Percentiles rank a stretch among this genome's conserved stretches.
Conservation (phyloP, 805 yeast genomes). For the Pichia nakasei region DNA sequence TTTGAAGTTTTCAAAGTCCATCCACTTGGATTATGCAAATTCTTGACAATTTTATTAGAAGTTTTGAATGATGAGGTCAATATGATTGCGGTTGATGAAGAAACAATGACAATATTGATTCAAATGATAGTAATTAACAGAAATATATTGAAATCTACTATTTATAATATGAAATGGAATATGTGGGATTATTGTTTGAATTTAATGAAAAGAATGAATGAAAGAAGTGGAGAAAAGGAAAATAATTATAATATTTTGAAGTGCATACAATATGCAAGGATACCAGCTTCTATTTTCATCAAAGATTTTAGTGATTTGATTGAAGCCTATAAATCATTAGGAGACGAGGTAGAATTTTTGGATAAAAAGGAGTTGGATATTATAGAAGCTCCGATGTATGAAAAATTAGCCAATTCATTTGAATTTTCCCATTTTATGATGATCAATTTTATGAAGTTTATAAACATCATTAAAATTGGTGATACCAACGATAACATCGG, state of each 20-base stretch:
- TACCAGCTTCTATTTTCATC: not conserved
- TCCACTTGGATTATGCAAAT: constrained; percentile 12
- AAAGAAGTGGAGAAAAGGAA: constrained; percentile 12
- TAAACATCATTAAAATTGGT: constrained; percentile 18
- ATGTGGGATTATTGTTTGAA: constrained; percentile 11
- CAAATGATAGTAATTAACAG: constrained; percentile 17
- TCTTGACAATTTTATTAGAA: constrained; percentile 12
- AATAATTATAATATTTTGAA: constrained; percentile 8
- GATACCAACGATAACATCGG: constrained; percentile 9
- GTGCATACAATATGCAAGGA: constrained; percentile 4
- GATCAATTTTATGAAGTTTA: constrained; percentile 20
- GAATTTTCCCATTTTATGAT: constrained; percentile 23
- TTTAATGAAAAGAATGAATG: constrained; percentile 5
- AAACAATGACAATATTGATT: constrained; percentile 13
- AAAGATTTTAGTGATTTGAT: not conserved
- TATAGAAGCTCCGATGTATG: constrained; percentile 22
- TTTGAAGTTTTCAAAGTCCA: constrained; percentile 15
- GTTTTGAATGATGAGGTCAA: constrained; percentile 7
- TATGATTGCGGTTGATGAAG: constrained; percentile 3
- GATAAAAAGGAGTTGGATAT: constrained; percentile 8
- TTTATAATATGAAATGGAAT: constrained; percentile 10
- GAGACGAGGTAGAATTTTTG: not conserved
- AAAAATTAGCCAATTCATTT: constrained; percentile 24
- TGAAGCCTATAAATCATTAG: not conserved
- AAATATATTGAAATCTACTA: constrained; percentile 13